Conservation (phyloP, 208 protist genomes). For the Lotmaria passim region DNA sequence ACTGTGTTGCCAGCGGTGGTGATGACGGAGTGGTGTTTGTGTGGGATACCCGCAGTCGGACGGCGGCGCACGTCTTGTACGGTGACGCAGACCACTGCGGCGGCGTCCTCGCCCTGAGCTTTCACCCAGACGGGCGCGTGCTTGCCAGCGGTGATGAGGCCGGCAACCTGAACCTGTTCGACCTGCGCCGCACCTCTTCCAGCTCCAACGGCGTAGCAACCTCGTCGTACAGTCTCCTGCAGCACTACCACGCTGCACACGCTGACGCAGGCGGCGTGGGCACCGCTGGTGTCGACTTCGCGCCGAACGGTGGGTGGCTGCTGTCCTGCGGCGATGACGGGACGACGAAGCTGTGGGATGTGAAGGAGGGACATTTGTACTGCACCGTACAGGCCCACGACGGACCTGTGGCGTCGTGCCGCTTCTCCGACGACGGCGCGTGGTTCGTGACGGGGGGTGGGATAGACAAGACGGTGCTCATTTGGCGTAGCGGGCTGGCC, state of each 20-base stretch:
- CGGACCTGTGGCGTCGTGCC: conserved; percentile 58
- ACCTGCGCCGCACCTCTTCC: conserved; percentile 57
- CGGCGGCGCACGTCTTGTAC: conserved; percentile 64
- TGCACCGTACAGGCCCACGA: conserved; percentile 87
- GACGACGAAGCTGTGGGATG: conserved; percentile 86
- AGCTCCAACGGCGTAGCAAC: no score
- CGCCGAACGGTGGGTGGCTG: conserved; percentile 80
- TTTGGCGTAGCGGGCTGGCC: conserved; percentile 82
- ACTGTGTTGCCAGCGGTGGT: conserved; percentile 78
- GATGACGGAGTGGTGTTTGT: conserved; percentile 83
- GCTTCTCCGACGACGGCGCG: conserved; percentile 59
- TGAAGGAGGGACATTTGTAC: conserved; percentile 81
- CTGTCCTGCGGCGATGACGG: conserved; percentile 81
- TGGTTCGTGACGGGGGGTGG: conserved; percentile 77
- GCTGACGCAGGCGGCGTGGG: conserved; percentile 30
- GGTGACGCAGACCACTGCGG: conserved; percentile 64
- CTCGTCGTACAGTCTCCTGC: conserved; percentile 65
- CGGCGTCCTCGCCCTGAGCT: conserved; percentile 68
- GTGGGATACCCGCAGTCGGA: conserved; percentile 76
- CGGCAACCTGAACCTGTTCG: conserved; percentile 87
- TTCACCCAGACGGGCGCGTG: conserved; percentile 85
- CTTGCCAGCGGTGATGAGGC: conserved; percentile 73
- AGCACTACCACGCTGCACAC: conserved; percentile 85
- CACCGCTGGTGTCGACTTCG: conserved; percentile 76
- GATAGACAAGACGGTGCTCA: conserved; percentile 73